phyloP scores from a whole-genome alignment of 305 asterid species.

The Fraxinus velutina region DNA sequence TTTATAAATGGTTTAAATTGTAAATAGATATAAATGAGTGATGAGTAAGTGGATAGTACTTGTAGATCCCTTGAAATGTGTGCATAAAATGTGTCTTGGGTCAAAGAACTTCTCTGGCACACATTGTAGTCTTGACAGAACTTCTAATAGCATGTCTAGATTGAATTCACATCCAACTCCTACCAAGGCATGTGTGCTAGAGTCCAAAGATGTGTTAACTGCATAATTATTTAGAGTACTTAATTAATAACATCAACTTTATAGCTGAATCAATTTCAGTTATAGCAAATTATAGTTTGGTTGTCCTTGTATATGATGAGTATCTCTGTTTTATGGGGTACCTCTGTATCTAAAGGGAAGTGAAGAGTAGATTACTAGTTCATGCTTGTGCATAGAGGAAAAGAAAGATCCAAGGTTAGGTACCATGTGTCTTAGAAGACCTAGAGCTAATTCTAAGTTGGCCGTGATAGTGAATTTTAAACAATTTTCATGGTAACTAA shows the following conservation, averaged over 20 bases:
- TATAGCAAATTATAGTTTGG: background rate
- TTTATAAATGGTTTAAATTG: background rate
- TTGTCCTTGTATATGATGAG: background rate
- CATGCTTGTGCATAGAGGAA: background rate
- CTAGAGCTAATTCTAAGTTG: background rate
- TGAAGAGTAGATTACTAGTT: background rate
- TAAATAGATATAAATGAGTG: background rate
- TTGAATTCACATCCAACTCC: conserved; percentile 16
- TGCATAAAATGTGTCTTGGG: background rate
- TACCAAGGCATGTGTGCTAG: background rate
- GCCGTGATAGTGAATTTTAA: background rate
- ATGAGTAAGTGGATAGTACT: background rate
- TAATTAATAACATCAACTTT: background rate
- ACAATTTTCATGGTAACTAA: background rate
- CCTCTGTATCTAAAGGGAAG: background rate
- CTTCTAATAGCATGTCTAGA: conserved; percentile 3
- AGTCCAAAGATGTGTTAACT: background rate
- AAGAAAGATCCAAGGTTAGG: background rate
- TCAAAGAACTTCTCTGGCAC: background rate
- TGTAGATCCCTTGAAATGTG: background rate
- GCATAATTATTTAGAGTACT: background rate
- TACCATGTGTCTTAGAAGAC: background rate
- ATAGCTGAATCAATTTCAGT: background rate
- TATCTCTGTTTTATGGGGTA: background rate
- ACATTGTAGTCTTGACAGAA: background rate